Evolutionary conservation across 441 rosid genomes (phyloP).

Genomic region (Jatropha podagrica): DNA sequence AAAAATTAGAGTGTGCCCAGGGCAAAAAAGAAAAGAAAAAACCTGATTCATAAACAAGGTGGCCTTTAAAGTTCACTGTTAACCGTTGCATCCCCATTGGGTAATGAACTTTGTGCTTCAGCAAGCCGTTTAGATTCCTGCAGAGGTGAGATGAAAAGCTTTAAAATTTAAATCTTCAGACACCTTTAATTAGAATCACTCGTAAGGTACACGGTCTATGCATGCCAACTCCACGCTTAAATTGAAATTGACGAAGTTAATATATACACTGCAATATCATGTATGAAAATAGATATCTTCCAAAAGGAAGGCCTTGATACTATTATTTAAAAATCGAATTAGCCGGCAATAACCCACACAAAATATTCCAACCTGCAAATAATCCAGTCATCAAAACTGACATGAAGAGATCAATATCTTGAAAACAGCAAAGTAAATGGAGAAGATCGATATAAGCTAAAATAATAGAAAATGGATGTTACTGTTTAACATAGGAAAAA

Average conservation of each 20-base stretch:
- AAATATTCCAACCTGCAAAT: background rate
- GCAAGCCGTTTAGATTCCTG: slow-evolving; percentile 71
- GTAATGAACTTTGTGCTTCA: slow-evolving; percentile 55
- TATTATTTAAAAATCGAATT: background rate
- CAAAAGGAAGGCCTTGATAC: background rate
- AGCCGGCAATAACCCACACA: background rate
- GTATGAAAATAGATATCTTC: background rate
- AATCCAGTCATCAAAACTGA: background rate
- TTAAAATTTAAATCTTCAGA: background rate
- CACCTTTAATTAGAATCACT: background rate
- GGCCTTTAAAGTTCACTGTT: slow-evolving; percentile 48
- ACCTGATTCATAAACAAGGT: background rate
- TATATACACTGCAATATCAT: no score
- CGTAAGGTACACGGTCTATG: background rate
- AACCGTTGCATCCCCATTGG: slow-evolving; percentile 74
- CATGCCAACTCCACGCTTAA: background rate
- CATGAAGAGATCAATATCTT: background rate
- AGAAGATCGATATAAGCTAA: background rate
- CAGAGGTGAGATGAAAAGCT: background rate
- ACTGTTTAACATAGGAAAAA: background rate
- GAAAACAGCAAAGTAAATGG: background rate
- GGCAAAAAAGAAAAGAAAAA: background rate
- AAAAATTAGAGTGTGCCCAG: background rate
- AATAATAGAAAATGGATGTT: background rate
- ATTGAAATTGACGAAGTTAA: background rate